A percentile compares a stretch with the other conserved stretches of the same genome.
Evolutionary conservation across 2,329 filamentous ascomycete genomes (phyloP).

Genomic region (Canariomyces notabilis): DNA sequence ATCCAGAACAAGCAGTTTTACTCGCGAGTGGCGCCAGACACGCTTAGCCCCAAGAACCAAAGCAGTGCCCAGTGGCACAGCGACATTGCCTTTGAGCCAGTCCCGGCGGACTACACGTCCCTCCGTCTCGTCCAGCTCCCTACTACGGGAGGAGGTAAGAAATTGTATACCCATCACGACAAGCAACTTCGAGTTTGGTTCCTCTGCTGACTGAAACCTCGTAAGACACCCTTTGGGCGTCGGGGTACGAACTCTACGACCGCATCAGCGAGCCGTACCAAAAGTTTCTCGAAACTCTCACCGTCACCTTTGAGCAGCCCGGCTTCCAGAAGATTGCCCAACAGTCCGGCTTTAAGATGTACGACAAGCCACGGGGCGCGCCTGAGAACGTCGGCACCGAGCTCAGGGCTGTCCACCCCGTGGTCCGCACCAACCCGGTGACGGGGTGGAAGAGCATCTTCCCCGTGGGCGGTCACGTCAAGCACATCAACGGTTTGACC

Average conservation of each 20-base stretch:
- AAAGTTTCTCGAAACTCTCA: slow-evolving; percentile 42
- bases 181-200: neutral
- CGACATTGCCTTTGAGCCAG: slow-evolving; percentile 50
- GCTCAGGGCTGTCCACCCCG: slow-evolving; percentile 48
- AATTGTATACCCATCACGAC: neutral
- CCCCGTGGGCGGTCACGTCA: slow-evolving; percentile 37
- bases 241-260: slow-evolving; percentile 45
- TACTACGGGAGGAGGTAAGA: slow-evolving; percentile 32
- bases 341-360: slow-evolving; percentile 38
- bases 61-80: slow-evolving; percentile 44
- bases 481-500: slow-evolving; percentile 40
- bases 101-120: slow-evolving; percentile 50
- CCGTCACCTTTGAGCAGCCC: slow-evolving; percentile 40
- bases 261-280: slow-evolving; percentile 43
- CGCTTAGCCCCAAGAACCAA: slow-evolving; percentile 32
- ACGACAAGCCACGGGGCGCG: slow-evolving; percentile 43
- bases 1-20: slow-evolving; percentile 41
- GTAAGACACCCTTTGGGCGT: slow-evolving; percentile 41
- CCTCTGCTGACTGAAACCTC: neutral
- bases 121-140: slow-evolving; percentile 46
- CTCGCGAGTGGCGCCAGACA: slow-evolving; percentile 18
- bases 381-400: slow-evolving; percentile 50
- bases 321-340: slow-evolving; percentile 37
- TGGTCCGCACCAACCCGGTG: slow-evolving; percentile 58
- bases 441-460: slow-evolving; percentile 58